Percentiles rank a stretch among this genome's conserved stretches.
These are phyloP conservation scores for Plectosphaerella cucumerina DNA, from an alignment of 2,329 filamentous ascomycete genomes.

Conservation along the genomic window DNA sequence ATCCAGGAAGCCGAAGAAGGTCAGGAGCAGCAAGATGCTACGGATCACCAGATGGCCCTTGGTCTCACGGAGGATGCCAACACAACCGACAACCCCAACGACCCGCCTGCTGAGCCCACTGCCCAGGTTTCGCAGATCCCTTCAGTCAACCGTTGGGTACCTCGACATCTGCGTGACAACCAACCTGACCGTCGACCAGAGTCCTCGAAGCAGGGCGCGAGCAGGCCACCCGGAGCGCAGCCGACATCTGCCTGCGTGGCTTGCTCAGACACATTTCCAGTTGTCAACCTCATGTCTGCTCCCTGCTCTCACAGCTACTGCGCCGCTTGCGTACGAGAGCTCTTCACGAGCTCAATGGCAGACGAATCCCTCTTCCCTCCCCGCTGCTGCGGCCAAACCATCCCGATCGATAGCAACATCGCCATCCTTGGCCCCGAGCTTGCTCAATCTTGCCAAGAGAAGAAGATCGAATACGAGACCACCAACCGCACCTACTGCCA, in stretches of 20 bases:
- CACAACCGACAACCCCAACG: too few species aligned
- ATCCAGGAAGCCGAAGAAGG: too few species aligned
- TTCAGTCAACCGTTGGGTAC: slow-evolving; percentile 6
- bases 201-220: neutral
- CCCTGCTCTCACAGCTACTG: slow-evolving; percentile 50
- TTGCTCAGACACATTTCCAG: neutral
- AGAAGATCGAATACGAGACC: slow-evolving; percentile 44
- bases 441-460: slow-evolving; percentile 31
- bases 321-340: slow-evolving; percentile 34
- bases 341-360: slow-evolving; percentile 38
- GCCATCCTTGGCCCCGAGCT: slow-evolving; percentile 31
- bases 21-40: too few species aligned
- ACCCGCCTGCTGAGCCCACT: too few species aligned
- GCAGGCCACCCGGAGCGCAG: neutral
- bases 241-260: neutral
- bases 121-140: too few species aligned
- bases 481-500: slow-evolving; percentile 48
- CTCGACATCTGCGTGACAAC: slow-evolving; percentile 14
- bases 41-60: too few species aligned
- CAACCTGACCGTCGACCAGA: slow-evolving; percentile 12
- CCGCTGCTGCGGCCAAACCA: slow-evolving; percentile 41
- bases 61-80: too few species aligned
- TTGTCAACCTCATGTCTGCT: slow-evolving; percentile 1
- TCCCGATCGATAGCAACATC: slow-evolving; percentile 29
- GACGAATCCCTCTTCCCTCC: slow-evolving; percentile 54